Conservation (phyloP, 2,329 filamentous ascomycete species). For the Trichoderma oligosporum region DNA sequence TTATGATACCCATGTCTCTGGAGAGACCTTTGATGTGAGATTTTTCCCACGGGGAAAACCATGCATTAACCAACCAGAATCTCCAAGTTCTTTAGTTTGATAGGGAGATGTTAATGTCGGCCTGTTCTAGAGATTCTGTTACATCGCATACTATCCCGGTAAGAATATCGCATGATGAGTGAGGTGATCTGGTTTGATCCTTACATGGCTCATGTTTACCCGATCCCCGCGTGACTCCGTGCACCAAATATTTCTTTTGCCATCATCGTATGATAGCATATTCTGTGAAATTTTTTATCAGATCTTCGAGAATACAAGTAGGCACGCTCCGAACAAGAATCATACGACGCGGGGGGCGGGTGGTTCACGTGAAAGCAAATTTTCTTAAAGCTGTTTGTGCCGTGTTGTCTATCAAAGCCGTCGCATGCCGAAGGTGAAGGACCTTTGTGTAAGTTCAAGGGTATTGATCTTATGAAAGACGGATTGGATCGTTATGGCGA, state of each 20-base stretch:
- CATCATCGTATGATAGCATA: background rate
- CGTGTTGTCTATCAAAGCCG: background rate
- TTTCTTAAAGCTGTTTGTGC: background rate
- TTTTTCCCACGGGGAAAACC: constrained; percentile 9
- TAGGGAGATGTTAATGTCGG: background rate
- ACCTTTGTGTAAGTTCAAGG: background rate
- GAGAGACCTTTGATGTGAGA: background rate
- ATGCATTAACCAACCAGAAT: background rate
- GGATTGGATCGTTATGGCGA: background rate
- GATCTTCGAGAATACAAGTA: background rate
- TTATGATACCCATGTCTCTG: background rate
- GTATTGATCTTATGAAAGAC: background rate
- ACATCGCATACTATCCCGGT: background rate
- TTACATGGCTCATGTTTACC: background rate
- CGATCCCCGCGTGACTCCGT: background rate
- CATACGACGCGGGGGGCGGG: constrained; percentile 2
- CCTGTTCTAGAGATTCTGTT: background rate
- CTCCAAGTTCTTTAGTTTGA: background rate
- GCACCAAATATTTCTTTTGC: no score
- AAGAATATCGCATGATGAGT: constrained; percentile 4
- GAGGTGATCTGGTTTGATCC: constrained; percentile 5
- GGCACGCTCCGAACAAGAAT: constrained; percentile 1
- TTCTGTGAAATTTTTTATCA: background rate
- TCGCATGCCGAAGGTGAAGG: background rate
- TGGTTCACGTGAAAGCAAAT: background rate